phyloP scores from a whole-genome alignment of 805 yeast genomes.

The Nakazawaea siamensis region DNA sequence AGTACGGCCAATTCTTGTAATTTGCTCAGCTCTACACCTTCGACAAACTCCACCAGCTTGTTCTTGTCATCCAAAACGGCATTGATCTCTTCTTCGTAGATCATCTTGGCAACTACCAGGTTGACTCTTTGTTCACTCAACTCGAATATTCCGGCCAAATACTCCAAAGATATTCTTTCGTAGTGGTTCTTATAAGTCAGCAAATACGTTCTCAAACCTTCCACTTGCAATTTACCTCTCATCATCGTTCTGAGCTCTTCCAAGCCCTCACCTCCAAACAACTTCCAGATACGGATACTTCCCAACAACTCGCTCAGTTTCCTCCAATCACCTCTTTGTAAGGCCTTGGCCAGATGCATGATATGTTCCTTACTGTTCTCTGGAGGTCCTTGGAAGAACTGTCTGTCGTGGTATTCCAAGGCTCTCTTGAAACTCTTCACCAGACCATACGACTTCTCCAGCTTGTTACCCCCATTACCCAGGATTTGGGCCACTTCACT shows the following conservation, averaged over 20 bases:
- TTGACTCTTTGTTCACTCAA: slow-evolving; percentile 47
- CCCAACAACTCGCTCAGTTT: slow-evolving; percentile 63
- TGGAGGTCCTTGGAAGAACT: slow-evolving; percentile 94
- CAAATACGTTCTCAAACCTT: slow-evolving; percentile 88
- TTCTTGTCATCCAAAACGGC: slow-evolving; percentile 69
- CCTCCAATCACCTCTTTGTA: slow-evolving; percentile 87
- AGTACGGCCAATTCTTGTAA: slow-evolving; percentile 83
- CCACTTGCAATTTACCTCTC: slow-evolving; percentile 71
- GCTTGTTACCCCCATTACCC: slow-evolving; percentile 57
- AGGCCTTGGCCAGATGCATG: slow-evolving; percentile 83
- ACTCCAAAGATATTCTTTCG: slow-evolving; percentile 61
- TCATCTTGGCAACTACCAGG: slow-evolving; percentile 65
- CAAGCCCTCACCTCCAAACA: slow-evolving; percentile 55
- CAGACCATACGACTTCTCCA: slow-evolving; percentile 32
- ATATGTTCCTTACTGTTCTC: slow-evolving; percentile 92
- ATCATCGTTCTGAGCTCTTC: slow-evolving; percentile 66
- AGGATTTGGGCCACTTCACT: slow-evolving; percentile 91
- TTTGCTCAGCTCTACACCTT: slow-evolving; percentile 73
- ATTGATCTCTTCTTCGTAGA: slow-evolving; percentile 66
- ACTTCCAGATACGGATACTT: slow-evolving; percentile 78
- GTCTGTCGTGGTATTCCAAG: slow-evolving; percentile 89
- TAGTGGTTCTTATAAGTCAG: slow-evolving; percentile 76
- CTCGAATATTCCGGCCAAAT: slow-evolving; percentile 60
- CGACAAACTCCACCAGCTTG: slow-evolving; percentile 55
- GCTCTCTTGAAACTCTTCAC: slow-evolving; percentile 85